Conservation (phyloP, 129 eudicot genomes). For the Cynara cardunculus region DNA sequence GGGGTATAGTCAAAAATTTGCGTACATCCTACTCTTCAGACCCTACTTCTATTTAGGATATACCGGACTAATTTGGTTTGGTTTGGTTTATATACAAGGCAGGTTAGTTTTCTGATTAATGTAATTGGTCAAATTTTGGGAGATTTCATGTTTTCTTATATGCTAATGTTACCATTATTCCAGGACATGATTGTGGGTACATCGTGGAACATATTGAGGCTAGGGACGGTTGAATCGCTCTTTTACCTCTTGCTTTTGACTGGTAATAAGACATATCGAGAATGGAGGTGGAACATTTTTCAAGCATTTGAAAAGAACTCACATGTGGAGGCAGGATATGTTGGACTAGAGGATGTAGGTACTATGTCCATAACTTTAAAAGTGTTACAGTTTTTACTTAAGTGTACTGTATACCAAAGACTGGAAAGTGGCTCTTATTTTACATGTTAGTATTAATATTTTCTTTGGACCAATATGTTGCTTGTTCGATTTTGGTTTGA, state of each 20-base stretch:
- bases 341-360: too few relatives aligned
- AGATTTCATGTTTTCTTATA: constrained; percentile 1
- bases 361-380: too few relatives aligned
- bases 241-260: constrained; percentile 95
- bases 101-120: constrained; percentile 44
- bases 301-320: constrained; percentile 98
- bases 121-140: not conserved
- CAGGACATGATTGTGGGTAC: too few relatives aligned
- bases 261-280: constrained; percentile 94
- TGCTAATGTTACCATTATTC: constrained; percentile 7
- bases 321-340: constrained; percentile 82
- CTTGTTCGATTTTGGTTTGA: too few relatives aligned
- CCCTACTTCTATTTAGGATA: too few relatives aligned
- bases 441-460: not conserved
- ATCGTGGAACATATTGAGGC: constrained; percentile 98
- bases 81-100: too few relatives aligned
- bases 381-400: not conserved
- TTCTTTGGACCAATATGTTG: not conserved
- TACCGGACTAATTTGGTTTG: too few relatives aligned
- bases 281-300: constrained; percentile 98
- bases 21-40: too few relatives aligned
- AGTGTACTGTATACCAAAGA: not conserved
- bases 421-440: not conserved
- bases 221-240: too few relatives aligned
- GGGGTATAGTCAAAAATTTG: too few relatives aligned